These are phyloP conservation scores for Penicillium paradoxum DNA, from an alignment of 495 filamentous ascomycete species.

Conservation along the genomic window DNA sequence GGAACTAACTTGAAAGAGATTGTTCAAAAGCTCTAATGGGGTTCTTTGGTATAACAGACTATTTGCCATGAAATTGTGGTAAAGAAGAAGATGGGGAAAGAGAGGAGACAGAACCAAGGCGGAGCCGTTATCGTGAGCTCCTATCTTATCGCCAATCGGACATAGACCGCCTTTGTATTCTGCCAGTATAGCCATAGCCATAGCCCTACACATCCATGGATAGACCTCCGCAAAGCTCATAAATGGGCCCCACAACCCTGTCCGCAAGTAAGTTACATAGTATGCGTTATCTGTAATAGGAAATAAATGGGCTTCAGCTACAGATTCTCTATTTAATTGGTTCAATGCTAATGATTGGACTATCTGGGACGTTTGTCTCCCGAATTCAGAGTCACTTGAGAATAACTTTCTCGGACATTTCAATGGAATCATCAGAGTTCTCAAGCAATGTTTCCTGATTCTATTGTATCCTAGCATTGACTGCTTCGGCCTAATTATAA, in stretches of 20 bases:
- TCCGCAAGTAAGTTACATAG: neutral
- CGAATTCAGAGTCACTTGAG: neutral
- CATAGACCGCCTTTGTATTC: constrained; percentile 1
- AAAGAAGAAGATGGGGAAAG: neutral
- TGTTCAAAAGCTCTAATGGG: neutral
- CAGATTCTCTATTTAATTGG: no score
- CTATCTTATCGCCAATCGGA: constrained; percentile 1
- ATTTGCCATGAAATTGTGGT: neutral
- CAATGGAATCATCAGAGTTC: neutral
- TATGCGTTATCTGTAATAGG: neutral
- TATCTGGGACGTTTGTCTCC: neutral
- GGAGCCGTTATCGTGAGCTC: constrained; percentile 5
- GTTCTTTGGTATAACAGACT: neutral
- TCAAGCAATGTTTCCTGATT: neutral
- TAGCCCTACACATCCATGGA: no score
- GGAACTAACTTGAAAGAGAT: neutral
- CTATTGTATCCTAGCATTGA: neutral
- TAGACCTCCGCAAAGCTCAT: no score
- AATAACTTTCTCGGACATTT: neutral
- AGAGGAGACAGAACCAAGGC: constrained; percentile 3
- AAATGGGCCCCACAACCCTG: no score
- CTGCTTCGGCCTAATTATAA: neutral
- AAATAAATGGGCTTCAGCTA: neutral
- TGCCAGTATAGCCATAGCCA: neutral
- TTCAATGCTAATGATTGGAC: no score